Evolutionary conservation across 371 early-diverging fungal species (phyloP), one percentile per base, ranked within the genome.

Genomic region (Mortierella polycephala): DNA sequence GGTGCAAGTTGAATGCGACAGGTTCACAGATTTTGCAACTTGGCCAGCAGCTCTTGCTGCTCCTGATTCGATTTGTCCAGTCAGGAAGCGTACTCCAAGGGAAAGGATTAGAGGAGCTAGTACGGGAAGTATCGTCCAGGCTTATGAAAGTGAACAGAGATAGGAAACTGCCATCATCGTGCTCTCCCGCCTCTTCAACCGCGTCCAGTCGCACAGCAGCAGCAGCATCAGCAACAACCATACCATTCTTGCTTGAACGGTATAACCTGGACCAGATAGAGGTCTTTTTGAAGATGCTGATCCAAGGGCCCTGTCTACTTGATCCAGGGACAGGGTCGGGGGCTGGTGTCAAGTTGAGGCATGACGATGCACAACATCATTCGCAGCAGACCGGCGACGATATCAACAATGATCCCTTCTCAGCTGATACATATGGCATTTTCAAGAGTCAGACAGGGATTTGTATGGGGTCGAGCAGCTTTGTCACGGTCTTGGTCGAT

Each of bases 1-100:
- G 64, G 4, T 70, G 56, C 20, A 56, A 10, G 7, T 46, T 75
- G 53, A 67, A 60, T 30, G 18, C 70, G 1, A 55, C 60, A 13
- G 76, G 76, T 5, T 45, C 65, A 50, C 71, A 71, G 46, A 70
- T 70, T 21, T 21, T 75, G 16, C 76, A 75, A 41, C 70, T 75
- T 18, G 71, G 76, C 13, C 67, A 67, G 30, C 71, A 75, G 49
- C 45, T 75, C 41, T 18, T 75, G 18, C 39, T 75, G 37, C 52
- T 75, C 7, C 12, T 75, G 55, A 58, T 75, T 45, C 62, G 76
- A 7, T 75, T 63, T 18, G 67, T 51, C 12, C 56, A 75, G 39
- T 70, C 67, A 0, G 76, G 71, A 3, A 42, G 52, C 10, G 60
- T 75, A 47, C 50, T 67, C 14, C 47, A 60, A 0, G 67, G 60